phyloP scores from a whole-genome alignment of 2,329 filamentous ascomycete genomes.

The Onygena corvina region DNA sequence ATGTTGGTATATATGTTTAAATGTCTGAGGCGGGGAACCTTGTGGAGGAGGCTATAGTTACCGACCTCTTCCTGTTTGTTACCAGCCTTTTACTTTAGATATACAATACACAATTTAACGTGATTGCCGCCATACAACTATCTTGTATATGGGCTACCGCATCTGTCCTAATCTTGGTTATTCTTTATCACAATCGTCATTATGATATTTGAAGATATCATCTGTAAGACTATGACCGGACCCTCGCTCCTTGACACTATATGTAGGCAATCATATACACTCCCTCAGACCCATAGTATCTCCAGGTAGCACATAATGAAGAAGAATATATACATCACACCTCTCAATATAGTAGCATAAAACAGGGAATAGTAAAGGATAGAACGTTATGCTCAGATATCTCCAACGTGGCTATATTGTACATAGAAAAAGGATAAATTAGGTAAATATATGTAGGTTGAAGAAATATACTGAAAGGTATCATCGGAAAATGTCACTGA shows the following conservation, averaged over 20 bases:
- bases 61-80: background rate
- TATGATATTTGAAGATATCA: no score
- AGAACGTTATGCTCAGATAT: no score
- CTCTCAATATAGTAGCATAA: background rate
- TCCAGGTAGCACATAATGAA: background rate
- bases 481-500: slow-evolving; percentile 9
- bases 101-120: slow-evolving; percentile 2
- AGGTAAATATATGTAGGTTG: slow-evolving; percentile 9
- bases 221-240: no score
- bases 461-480: slow-evolving; percentile 16
- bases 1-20: slow-evolving; percentile 35
- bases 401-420: no score
- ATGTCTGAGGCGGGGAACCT: slow-evolving; percentile 7
- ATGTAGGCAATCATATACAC: slow-evolving; percentile 1
- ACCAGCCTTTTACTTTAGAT: slow-evolving; percentile 1
- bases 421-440: background rate
- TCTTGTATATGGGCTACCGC: no score
- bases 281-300: background rate
- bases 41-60: background rate
- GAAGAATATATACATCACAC: slow-evolving; percentile 1
- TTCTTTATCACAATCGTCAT: no score
- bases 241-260: no score
- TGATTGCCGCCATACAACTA: background rate
- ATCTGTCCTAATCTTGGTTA: no score
- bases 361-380: no score